A percentile compares a stretch with the other conserved stretches of the same genome.
Evolutionary conservation across 1,139 yeast genomes (phyloP).

Genomic region (Kodamaea sp.): DNA sequence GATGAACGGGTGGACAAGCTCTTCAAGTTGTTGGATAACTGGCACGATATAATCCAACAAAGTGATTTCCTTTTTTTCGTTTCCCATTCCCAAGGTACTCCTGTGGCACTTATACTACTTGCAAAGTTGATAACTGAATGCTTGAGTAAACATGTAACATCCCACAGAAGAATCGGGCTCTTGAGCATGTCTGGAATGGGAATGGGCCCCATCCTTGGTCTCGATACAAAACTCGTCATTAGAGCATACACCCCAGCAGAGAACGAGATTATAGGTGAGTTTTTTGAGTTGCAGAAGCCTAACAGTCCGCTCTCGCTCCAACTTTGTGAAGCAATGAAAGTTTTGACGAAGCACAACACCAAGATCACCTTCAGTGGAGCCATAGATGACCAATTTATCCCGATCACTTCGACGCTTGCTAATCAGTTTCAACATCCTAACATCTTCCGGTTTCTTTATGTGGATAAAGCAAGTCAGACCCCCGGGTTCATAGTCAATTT

Average conservation of each 20-base stretch:
- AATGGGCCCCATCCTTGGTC: slow-evolving; percentile 45
- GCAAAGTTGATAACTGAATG: slow-evolving; percentile 28
- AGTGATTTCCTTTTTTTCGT: slow-evolving; percentile 48
- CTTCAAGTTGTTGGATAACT: slow-evolving; percentile 41
- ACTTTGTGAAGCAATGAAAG: slow-evolving; percentile 33
- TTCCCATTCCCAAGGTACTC: slow-evolving; percentile 48
- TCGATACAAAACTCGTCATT: slow-evolving; percentile 48
- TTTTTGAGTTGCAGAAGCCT: slow-evolving; percentile 48
- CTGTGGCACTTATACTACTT: slow-evolving; percentile 46
- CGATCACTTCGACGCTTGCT: slow-evolving; percentile 48
- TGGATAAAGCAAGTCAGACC: slow-evolving; percentile 27
- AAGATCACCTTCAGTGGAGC: slow-evolving; percentile 54
- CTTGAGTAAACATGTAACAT: slow-evolving; percentile 1
- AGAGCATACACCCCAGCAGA: slow-evolving; percentile 49
- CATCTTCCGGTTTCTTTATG: slow-evolving; percentile 44
- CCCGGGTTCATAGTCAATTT: slow-evolving; percentile 33
- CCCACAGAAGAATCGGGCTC: slow-evolving; percentile 34
- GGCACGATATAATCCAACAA: slow-evolving; percentile 36
- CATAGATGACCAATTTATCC: slow-evolving; percentile 46
- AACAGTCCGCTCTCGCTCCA: slow-evolving; percentile 32
- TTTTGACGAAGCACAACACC: slow-evolving; percentile 40
- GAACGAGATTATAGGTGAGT: slow-evolving; percentile 49
- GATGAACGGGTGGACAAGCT: slow-evolving; percentile 41
- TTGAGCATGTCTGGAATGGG: slow-evolving; percentile 49
- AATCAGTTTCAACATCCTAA: slow-evolving; percentile 52